These are phyloP conservation scores for Leccinum pellstonianum DNA, from an alignment of 768 basidiomycete genomes.

Conservation along the genomic window DNA sequence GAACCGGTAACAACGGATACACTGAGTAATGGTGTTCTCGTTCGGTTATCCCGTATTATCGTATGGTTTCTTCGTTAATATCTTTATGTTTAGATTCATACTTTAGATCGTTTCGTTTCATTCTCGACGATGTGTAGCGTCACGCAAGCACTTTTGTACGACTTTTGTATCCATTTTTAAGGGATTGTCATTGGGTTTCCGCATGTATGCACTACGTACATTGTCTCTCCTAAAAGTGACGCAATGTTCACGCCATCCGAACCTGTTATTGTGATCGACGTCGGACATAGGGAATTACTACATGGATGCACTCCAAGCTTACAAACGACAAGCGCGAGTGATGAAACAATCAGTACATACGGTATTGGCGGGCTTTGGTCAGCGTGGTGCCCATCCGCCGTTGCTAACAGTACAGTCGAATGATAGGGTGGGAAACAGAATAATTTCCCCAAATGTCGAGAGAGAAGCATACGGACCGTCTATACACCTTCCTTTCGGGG, in stretches of 20 bases:
- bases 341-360: conserved; percentile 8
- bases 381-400: not conserved
- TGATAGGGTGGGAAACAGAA: not conserved
- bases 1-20: conserved; percentile 8
- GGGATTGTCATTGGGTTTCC: conserved; percentile 9
- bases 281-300: not conserved
- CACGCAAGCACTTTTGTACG: conserved; percentile 24
- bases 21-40: conserved; percentile 11
- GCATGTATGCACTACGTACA: conserved; percentile 19
- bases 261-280: not conserved
- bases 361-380: not conserved
- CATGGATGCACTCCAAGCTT: not conserved
- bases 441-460: not conserved
- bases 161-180: conserved; percentile 11
- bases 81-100: conserved; percentile 26
- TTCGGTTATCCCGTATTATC: conserved; percentile 6
- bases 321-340: conserved; percentile 6
- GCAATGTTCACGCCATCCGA: not conserved
- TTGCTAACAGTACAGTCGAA: conserved; percentile 11
- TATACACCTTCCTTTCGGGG: conserved; percentile 30
- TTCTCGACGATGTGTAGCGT: conserved; percentile 12
- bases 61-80: conserved; percentile 12
- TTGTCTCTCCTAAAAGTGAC: conserved; percentile 4
- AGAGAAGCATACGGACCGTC: not conserved
- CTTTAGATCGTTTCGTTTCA: conserved; percentile 24